Evolutionary conservation across 1,139 yeast species (phyloP).

Genomic region (Saccharomyces hybrid): DNA sequence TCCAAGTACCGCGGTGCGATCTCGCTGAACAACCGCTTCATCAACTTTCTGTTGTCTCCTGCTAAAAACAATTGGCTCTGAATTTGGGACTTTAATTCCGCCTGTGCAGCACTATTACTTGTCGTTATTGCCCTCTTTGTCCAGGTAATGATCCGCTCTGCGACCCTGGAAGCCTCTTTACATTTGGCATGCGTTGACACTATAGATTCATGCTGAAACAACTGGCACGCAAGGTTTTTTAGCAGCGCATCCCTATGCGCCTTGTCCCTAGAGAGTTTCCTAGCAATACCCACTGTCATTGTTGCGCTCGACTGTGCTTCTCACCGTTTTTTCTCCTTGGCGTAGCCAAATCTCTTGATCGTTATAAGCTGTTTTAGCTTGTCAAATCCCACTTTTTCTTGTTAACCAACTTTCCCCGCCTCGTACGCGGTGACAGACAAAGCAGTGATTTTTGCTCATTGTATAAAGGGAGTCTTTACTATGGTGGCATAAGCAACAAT

Average conservation of each 20-base stretch:
- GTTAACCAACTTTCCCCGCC: not conserved
- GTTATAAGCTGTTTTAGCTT: not conserved
- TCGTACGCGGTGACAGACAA: not conserved
- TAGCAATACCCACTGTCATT: slow-evolving; percentile 29
- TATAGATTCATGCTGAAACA: slow-evolving; percentile 59
- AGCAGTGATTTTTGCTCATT: not conserved
- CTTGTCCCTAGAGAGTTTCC: slow-evolving; percentile 34
- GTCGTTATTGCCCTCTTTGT: slow-evolving; percentile 31
- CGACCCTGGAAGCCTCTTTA: slow-evolving; percentile 49
- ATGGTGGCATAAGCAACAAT: not conserved
- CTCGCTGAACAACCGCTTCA: slow-evolving; percentile 52
- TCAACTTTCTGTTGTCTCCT: slow-evolving; percentile 29
- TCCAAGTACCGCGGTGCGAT: slow-evolving; percentile 53
- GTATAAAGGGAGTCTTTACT: not conserved
- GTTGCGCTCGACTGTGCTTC: not conserved
- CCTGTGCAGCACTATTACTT: slow-evolving; percentile 8
- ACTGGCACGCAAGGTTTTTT: slow-evolving; percentile 56
- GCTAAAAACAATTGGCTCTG: slow-evolving; percentile 25
- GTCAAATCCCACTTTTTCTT: not conserved
- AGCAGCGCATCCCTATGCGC: slow-evolving; percentile 48
- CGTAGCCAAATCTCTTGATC: not conserved
- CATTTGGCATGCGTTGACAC: slow-evolving; percentile 69
- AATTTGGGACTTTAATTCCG: slow-evolving; percentile 13
- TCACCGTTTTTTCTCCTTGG: not conserved
- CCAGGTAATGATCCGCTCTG: slow-evolving; percentile 49